Base-by-base conservation (phyloP, 2,329 filamentous ascomycete genomes). In the Fusarium hostae region DNA sequence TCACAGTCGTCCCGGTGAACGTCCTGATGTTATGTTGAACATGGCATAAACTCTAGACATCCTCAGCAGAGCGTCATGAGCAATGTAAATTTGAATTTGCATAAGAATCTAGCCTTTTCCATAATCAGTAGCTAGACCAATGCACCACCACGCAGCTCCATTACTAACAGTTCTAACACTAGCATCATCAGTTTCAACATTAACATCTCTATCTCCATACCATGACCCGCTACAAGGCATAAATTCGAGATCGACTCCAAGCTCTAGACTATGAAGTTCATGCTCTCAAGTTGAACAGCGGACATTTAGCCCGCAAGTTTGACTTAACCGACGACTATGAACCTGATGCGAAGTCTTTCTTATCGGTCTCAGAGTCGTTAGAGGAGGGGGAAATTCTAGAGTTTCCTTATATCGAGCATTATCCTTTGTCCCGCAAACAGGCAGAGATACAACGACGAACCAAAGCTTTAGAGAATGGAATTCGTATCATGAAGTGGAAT, bases 101-200 rank as follows among this genome's bases (percentile, higher is more conserved):
- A 35, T 35, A 35, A 47, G 12, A 45, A 10, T 3, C 12, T n/a
- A n/a, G n/a, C n/a, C n/a, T n/a, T n/a, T n/a, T n/a, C n/a, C n/a
- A n/a, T n/a, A n/a, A n/a, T n/a, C n/a, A n/a, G n/a, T n/a, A n/a
- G n/a, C n/a, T n/a, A n/a, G n/a, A n/a, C n/a, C n/a, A n/a, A n/a
- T n/a, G n/a, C n/a, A n/a, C 13, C 7, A 22, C 3, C 9, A 8
- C 0, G 15, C 7, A 16, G 15, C 7, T 48, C 15, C 10, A 48
- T 12, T 7, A 9, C 45, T 9, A 1, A 6, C 2, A 10, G 20
- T 2, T 12, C 1, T 5, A 20, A 26, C 7, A 8, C 9, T 45
- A 9, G 13, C 2, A 28, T 5, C 28, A 3, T 18, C 5, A 28
- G 7, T 12, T 32, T 18, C 20, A 30, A 30, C 24, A 6, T 12